These are phyloP conservation scores for Plantago coronopus DNA, from an alignment of 305 asterid species.

Conservation along the genomic window DNA sequence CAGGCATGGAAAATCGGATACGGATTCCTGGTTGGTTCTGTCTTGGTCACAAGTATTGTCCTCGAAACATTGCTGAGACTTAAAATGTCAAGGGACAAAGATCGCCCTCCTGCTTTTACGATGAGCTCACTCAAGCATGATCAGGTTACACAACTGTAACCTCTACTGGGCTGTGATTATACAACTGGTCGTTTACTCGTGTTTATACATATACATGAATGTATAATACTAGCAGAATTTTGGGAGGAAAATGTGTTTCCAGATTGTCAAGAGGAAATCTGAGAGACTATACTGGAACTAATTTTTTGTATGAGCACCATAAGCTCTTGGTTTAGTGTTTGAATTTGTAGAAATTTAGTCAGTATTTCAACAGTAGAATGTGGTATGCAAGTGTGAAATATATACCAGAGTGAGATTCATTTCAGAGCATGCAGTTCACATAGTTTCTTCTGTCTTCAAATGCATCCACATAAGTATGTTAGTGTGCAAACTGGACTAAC, in stretches of 20 bases:
- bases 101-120: conserved; percentile 41
- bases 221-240: neutral
- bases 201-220: too few species aligned
- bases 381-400: too few species aligned
- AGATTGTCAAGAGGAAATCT: neutral
- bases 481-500: too few species aligned
- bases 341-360: too few species aligned
- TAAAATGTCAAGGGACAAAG: conserved; percentile 33
- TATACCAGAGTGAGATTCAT: too few species aligned
- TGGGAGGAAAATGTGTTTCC: neutral
- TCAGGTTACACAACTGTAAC: neutral
- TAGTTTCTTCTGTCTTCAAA: too few species aligned
- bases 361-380: too few species aligned
- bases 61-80: conserved; percentile 56
- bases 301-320: too few species aligned
- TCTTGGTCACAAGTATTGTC: conserved; percentile 43
- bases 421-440: too few species aligned
- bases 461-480: too few species aligned
- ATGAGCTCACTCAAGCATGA: conserved; percentile 37
- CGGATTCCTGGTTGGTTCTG: conserved; percentile 57
- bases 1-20: conserved; percentile 62
- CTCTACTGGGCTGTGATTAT: neutral
- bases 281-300: too few species aligned
- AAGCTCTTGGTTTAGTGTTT: too few species aligned
- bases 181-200: neutral